Base-by-base conservation (phyloP, 164 flowering plant genomes). In the Taxillus chinensis region DNA sequence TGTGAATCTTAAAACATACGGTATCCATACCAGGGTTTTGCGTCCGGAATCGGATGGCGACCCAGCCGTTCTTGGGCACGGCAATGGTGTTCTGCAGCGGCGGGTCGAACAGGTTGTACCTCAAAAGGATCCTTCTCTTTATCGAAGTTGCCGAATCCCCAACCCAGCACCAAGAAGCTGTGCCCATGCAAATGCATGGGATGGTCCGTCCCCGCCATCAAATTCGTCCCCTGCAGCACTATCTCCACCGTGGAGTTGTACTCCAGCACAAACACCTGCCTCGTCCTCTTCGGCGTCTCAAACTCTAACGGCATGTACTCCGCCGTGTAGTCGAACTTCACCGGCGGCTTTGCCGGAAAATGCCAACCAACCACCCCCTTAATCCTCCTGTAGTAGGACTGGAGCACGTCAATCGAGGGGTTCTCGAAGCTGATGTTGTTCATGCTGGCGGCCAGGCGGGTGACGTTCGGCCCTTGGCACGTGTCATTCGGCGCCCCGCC, bases 101-200 rank as follows among this genome's bases (percentile, higher is more conserved):
- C 5, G 76, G 73, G 37, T 69, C 64, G 11, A 69, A 62, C 61
- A 73, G 42, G 10, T 73, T 73, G 50, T 41, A 73, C 3, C 39
- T 54, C 2, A 43, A 27, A n/a, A 1, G 73, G 73, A 42, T 69
- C 67, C 7, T 17, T 62, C 12, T 17, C 52, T 5, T 50, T 55
- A 27, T 70, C 54, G 53, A 41, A 70, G 53, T 59, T 70, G 41
- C 73, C 73, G 8, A 62, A 13, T 27, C 71, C 73, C 1, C 39
- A 38, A 9, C 74, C 77, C 4, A 74, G 66, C 7, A 73, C 49
- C 7, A 57, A 70, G 49, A 70, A 74, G 59, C 62, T 66, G 45
- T 70, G 52, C 7, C 77, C 74, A 45, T 72, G 75, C 40, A 72
- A 49, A 39, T 68, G 72, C 63, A 72, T 62, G 0, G 75, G 75